Evolutionary conservation across 495 filamentous ascomycete genomes (phyloP).

Genomic region (Baudoinia panamericana): DNA sequence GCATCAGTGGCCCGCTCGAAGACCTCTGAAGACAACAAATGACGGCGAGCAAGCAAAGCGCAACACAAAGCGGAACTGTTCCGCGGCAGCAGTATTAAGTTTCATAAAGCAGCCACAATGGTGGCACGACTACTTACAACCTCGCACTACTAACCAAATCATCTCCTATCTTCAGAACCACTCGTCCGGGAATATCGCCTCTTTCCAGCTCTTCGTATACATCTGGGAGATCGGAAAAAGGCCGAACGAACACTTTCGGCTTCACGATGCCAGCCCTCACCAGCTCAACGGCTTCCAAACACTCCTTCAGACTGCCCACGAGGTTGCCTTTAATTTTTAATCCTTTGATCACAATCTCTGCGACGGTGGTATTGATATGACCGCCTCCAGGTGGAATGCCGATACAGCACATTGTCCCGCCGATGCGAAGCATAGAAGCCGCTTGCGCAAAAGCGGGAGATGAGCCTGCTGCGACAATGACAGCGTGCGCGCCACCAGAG

Average conservation of each 20-base stretch:
- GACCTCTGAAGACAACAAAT: too few species aligned
- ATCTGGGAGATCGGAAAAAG: constrained; percentile 33
- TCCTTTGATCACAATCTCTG: constrained; percentile 39
- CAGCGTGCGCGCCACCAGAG: constrained; percentile 33
- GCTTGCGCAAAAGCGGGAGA: constrained; percentile 36
- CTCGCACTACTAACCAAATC: too few species aligned
- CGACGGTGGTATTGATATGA: constrained; percentile 35
- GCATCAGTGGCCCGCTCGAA: background rate
- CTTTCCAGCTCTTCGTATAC: constrained; percentile 35
- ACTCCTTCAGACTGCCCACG: constrained; percentile 39
- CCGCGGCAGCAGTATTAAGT: too few species aligned
- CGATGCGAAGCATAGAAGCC: constrained; percentile 39
- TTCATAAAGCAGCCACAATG: too few species aligned
- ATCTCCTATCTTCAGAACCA: constrained; percentile 18
- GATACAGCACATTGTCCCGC: constrained; percentile 38
- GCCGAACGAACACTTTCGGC: constrained; percentile 34
- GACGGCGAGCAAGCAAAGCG: too few species aligned
- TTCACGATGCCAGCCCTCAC: constrained; percentile 36
- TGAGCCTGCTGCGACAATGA: constrained; percentile 34
- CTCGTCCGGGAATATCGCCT: constrained; percentile 34
- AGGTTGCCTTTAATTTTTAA: constrained; percentile 36
- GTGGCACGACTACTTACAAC: too few species aligned
- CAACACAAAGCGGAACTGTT: too few species aligned
- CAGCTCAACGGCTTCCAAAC: constrained; percentile 39
- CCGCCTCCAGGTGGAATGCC: constrained; percentile 36